Base-by-base conservation (phyloP, 257 asterid genomes). In the Handroanthus guayacan region DNA sequence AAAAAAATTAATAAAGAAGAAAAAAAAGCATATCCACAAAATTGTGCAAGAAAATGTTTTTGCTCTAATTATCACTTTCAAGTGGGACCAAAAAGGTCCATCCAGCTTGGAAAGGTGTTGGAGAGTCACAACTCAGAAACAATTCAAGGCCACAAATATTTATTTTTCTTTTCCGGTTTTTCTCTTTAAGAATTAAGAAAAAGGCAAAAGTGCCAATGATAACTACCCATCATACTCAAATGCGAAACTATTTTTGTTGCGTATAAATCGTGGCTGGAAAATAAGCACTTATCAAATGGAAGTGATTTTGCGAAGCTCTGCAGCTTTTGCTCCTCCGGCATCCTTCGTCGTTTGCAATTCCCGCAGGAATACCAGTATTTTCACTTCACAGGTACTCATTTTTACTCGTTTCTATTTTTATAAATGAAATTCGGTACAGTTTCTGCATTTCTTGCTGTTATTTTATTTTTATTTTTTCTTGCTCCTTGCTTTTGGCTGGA, bases 261-360 rank as follows among this genome's bases (percentile, higher is more conserved):
- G 18, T 75, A 69, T 64, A 62, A 47, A 79, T 77, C 68, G 86
- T 62, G 84, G 84, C 85, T 82, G 63, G 36, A 69, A 72, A 31
- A 12, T 47, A n/a, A 67, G 39, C 71, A 5, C 71, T 80, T 58
- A 55, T 77, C 86, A 56, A 74, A 92, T 90, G 96, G 93, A 82
- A 80, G 88, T 78, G 38, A 66, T 83, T 51, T 62, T 79, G 61
- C 86, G 91, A 66, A 84, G 84, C 67, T 80, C 86, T 5, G 48
- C 83, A 31, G 67, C 78, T 74, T 79, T 84, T 47, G 65, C 65
- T 47, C 73, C 83, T 34, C 64, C 82, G 70, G 72, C 69, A 39
- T 55, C 80, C 75, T 44, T 81, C 47, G 63, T 65, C 80, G 50
- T 71, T 51, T 58, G 69, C 71, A 77, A 61, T 39, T 55, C 80